Conservation (phyloP, 2,329 filamentous ascomycete genomes). For the Colletotrichum sp. region DNA sequence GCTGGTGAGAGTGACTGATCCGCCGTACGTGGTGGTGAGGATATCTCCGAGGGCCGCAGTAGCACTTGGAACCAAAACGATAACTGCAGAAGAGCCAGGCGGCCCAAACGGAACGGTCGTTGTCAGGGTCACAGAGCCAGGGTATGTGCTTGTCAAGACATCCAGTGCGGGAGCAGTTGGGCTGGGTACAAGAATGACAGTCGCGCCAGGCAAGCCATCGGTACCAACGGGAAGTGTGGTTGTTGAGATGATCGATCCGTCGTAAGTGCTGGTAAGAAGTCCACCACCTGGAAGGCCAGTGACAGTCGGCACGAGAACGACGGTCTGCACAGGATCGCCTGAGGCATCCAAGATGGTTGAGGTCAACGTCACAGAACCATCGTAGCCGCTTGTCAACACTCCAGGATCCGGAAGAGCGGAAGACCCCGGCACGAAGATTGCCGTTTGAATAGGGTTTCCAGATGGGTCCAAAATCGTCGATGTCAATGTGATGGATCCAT, state of each 20-base stretch:
- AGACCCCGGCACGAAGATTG: background rate
- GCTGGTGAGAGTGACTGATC: background rate
- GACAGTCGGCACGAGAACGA: background rate
- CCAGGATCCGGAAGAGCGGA: background rate
- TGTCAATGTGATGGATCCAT: background rate
- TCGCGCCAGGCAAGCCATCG: background rate
- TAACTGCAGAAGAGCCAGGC: background rate
- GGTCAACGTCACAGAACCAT: background rate
- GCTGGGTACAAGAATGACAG: background rate
- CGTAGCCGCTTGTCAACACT: background rate
- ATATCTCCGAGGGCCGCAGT: background rate
- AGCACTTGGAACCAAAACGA: background rate
- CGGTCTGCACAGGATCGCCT: background rate
- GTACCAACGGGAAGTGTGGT: background rate
- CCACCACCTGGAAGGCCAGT: background rate
- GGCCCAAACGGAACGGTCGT: background rate
- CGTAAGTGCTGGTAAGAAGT: background rate
- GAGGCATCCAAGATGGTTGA: background rate
- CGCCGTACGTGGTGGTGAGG: background rate
- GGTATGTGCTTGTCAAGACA: constrained; percentile 3
- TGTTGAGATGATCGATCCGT: background rate
- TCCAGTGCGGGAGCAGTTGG: background rate
- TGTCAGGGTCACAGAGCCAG: background rate
- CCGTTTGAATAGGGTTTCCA: background rate
- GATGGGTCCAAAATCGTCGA: background rate